Evolutionary conservation across 192 early-diverging fungal species (phyloP).

Genomic region (Coemansia sp.): DNA sequence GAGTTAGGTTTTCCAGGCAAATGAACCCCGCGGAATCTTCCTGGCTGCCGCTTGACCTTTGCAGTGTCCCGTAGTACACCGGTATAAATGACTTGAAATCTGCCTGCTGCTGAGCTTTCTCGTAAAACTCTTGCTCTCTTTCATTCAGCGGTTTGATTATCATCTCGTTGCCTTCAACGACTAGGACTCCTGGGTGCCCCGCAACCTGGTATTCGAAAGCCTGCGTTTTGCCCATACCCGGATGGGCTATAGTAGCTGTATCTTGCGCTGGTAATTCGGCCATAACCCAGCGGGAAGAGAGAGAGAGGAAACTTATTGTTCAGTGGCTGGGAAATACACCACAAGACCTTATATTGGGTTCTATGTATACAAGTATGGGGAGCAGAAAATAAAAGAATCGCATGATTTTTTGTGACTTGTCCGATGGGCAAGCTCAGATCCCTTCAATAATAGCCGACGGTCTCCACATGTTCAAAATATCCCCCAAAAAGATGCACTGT

Average conservation of each 20-base stretch:
- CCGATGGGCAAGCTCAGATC: not conserved
- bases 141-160: slow-evolving; percentile 67
- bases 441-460: not conserved
- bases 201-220: slow-evolving; percentile 74
- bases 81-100: slow-evolving; percentile 64
- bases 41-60: slow-evolving; percentile 18
- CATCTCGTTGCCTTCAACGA: slow-evolving; percentile 59
- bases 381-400: too few species aligned
- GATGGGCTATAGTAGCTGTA: not conserved
- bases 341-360: too few species aligned
- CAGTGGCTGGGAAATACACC: too few species aligned
- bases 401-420: too few species aligned
- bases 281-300: not conserved
- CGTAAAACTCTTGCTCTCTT: slow-evolving; percentile 75
- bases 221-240: slow-evolving; percentile 1
- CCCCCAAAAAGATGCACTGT: not conserved
- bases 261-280: too few species aligned
- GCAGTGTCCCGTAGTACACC: slow-evolving; percentile 62
- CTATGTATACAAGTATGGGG: too few species aligned
- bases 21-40: slow-evolving; percentile 45
- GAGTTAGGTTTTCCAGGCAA: slow-evolving; percentile 75
- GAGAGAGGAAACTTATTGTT: too few species aligned
- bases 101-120: slow-evolving; percentile 42
- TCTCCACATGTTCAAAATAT: not conserved
- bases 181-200: slow-evolving; percentile 71